Conservation (phyloP, 805 yeast genomes). For the Zygotorulaspora sp. region DNA sequence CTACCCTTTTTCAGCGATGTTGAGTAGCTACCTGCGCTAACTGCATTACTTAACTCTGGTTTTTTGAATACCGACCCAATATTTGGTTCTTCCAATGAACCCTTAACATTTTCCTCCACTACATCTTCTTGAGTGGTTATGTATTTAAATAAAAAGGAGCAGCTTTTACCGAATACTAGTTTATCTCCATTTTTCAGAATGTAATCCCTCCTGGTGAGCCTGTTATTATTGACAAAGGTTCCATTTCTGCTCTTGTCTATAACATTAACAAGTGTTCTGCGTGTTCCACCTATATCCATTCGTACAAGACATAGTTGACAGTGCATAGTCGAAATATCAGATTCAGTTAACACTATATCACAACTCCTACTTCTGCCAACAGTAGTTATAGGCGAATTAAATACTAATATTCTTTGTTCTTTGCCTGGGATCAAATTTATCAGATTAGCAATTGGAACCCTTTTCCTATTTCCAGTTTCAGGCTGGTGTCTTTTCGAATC, state of each 20-base stretch:
- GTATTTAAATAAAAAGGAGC: slow-evolving; percentile 48
- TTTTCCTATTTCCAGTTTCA: slow-evolving; percentile 4
- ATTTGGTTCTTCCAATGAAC: slow-evolving; percentile 1
- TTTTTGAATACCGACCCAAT: slow-evolving; percentile 26
- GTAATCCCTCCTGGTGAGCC: slow-evolving; percentile 43
- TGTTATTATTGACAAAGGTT: slow-evolving; percentile 56
- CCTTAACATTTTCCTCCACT: slow-evolving; percentile 1
- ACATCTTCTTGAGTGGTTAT: slow-evolving; percentile 11
- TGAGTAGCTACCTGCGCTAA: slow-evolving; percentile 25
- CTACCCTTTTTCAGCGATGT: slow-evolving; percentile 14
- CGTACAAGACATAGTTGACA: slow-evolving; percentile 48
- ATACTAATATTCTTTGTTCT: slow-evolving; percentile 32
- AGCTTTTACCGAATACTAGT: slow-evolving; percentile 52
- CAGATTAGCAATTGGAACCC: slow-evolving; percentile 20
- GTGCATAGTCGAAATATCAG: slow-evolving; percentile 64
- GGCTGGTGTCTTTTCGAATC: slow-evolving; percentile 21
- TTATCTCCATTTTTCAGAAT: slow-evolving; percentile 62
- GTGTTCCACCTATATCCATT: slow-evolving; percentile 34
- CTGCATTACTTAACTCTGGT: slow-evolving; percentile 17
- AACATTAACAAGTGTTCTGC: slow-evolving; percentile 41
- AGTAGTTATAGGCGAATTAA: slow-evolving; percentile 32
- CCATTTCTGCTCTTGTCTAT: slow-evolving; percentile 61
- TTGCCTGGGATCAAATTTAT: slow-evolving; percentile 34
- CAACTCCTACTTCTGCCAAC: slow-evolving; percentile 59
- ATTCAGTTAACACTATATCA: slow-evolving; percentile 49